Percentiles rank a stretch among this genome's conserved stretches.
phyloP scores from a whole-genome alignment of 1,139 yeast species.

The Arxiozyma telluris region DNA sequence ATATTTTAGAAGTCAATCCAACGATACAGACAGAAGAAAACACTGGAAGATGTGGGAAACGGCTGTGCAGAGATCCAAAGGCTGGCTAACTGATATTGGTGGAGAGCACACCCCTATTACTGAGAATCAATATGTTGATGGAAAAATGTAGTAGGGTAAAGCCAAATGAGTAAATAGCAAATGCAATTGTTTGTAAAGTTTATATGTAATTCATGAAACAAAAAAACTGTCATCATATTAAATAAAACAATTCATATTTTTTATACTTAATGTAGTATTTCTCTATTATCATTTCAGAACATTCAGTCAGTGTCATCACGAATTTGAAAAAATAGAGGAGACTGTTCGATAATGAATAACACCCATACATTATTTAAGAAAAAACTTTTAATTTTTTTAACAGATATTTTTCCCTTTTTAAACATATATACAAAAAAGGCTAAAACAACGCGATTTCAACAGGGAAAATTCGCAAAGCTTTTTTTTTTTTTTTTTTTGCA shows the following conservation, averaged over 20 bases:
- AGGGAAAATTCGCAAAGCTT: neutral
- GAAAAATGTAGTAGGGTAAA: neutral
- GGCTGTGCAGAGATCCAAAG: slow-evolving; percentile 67
- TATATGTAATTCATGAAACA: neutral
- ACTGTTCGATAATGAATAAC: neutral
- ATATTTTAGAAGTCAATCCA: slow-evolving; percentile 48
- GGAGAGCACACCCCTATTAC: slow-evolving; percentile 9
- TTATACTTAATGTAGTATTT: too few relatives aligned
- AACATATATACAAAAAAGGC: neutral
- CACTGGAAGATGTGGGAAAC: slow-evolving; percentile 74
- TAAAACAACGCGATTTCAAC: neutral
- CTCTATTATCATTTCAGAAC: too few relatives aligned
- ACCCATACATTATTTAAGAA: neutral
- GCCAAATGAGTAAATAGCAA: neutral
- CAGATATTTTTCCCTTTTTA: neutral
- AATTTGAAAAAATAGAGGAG: neutral
- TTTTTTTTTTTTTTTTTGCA: too few relatives aligned
- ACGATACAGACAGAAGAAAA: slow-evolving; percentile 52
- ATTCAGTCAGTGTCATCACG: too few relatives aligned
- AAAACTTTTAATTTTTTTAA: neutral
- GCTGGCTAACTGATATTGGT: slow-evolving; percentile 47
- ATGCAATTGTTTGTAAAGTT: neutral
- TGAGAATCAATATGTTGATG: neutral
- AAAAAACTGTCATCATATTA: too few relatives aligned
- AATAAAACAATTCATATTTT: too few relatives aligned